Evolutionary conservation across 108 stramenopile genomes (phyloP).

Genomic region (Discostella stelligeroides): DNA sequence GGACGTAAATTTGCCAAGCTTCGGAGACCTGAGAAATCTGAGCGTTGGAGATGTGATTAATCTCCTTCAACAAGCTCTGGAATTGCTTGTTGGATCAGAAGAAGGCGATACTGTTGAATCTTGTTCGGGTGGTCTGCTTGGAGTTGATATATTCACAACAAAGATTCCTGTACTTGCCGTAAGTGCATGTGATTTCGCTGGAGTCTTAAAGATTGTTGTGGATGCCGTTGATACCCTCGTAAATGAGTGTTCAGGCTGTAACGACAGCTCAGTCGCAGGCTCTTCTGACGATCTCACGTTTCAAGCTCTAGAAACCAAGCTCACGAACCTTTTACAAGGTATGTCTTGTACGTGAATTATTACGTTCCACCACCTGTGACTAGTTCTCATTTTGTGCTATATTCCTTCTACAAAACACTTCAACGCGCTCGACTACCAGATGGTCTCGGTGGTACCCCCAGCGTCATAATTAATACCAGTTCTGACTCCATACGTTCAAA

Average conservation of each 20-base stretch:
- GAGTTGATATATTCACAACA: slow-evolving; percentile 28
- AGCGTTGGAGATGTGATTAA: slow-evolving; percentile 37
- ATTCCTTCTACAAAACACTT: too few species aligned
- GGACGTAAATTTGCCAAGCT: slow-evolving; percentile 12
- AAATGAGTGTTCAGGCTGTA: slow-evolving; percentile 3
- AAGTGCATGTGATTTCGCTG: slow-evolving; percentile 32
- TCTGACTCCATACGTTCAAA: slow-evolving; percentile 7
- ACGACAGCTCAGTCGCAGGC: not conserved
- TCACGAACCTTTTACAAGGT: slow-evolving; percentile 5
- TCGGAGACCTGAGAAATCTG: slow-evolving; percentile 43
- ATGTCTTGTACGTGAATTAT: not conserved
- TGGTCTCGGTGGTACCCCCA: slow-evolving; percentile 36
- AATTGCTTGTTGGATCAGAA: slow-evolving; percentile 35
- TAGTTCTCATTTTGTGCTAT: slow-evolving; percentile 20
- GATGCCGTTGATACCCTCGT: slow-evolving; percentile 6
- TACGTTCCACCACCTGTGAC: too few species aligned
- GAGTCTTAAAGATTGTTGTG: slow-evolving; percentile 17
- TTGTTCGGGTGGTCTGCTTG: slow-evolving; percentile 51
- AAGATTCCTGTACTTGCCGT: slow-evolving; percentile 28
- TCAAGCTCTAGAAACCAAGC: slow-evolving; percentile 7
- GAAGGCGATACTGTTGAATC: slow-evolving; percentile 42
- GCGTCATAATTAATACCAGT: slow-evolving; percentile 3
- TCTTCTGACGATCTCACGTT: not conserved
- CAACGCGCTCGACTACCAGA: too few species aligned
- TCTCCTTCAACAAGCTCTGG: slow-evolving; percentile 20